Evolutionary conservation across 371 early-diverging fungal genomes (phyloP).

Genomic region (Modicella reniformis): DNA sequence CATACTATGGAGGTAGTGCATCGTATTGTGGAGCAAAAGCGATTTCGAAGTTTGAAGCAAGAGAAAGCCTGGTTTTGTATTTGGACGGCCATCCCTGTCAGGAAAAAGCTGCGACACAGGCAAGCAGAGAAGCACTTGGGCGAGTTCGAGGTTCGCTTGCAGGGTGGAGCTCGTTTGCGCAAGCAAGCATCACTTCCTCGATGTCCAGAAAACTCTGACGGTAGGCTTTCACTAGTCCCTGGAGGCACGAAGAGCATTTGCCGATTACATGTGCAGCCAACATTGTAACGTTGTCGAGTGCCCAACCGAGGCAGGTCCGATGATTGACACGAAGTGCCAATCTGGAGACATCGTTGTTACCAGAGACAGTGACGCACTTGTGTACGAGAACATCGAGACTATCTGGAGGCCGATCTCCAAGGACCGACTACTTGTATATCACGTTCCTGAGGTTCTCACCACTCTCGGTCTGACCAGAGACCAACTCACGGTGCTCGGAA

Average conservation of each 20-base stretch:
- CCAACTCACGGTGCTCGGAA: not conserved
- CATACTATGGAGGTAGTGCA: not conserved
- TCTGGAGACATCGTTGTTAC: not conserved
- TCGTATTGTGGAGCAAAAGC: not conserved
- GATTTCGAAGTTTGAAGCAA: not conserved
- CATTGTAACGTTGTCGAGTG: not conserved
- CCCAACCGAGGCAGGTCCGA: not conserved
- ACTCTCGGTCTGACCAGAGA: not conserved
- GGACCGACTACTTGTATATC: not conserved
- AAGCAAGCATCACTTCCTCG: too few species aligned
- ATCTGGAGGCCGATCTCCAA: not conserved
- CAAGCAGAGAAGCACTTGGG: not conserved
- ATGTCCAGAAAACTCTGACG: too few species aligned
- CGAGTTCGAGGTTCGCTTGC: too few species aligned
- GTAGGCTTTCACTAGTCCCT: too few species aligned
- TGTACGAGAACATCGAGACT: not conserved
- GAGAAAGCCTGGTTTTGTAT: not conserved
- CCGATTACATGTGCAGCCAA: not conserved
- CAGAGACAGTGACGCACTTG: conserved; percentile 5
- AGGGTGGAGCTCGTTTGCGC: too few species aligned
- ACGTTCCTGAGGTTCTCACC: not conserved
- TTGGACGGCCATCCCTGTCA: not conserved
- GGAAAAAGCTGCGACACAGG: not conserved
- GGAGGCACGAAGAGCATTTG: not conserved
- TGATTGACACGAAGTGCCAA: not conserved